Conservation (phyloP, 352 stramenopile species). For the Pythium plurisporium region DNA sequence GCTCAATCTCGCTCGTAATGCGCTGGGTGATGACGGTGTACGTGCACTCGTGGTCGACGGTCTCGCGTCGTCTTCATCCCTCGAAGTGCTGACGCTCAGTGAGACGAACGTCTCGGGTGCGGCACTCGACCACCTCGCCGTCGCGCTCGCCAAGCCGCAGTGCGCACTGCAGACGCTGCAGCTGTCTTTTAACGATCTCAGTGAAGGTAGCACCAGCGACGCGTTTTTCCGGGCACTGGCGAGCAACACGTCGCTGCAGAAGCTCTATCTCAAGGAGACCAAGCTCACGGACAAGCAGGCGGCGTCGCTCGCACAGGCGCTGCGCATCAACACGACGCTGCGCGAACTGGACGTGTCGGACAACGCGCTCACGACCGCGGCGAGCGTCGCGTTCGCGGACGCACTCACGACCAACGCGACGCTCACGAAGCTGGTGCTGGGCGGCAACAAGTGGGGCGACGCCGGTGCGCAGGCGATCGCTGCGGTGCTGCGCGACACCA, state of each 20-base stretch:
- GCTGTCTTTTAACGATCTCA: constrained; percentile 68
- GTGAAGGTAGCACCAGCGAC: constrained; percentile 15
- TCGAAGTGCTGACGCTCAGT: constrained; percentile 42
- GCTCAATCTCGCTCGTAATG: constrained; percentile 62
- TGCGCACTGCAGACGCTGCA: constrained; percentile 59
- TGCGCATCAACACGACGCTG: constrained; percentile 49
- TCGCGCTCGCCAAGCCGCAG: constrained; percentile 28
- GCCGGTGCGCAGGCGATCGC: constrained; percentile 37
- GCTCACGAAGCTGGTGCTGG: constrained; percentile 44
- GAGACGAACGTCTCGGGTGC: constrained; percentile 42
- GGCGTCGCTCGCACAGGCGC: constrained; percentile 32
- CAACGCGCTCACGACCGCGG: constrained; percentile 41
- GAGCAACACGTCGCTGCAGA: constrained; percentile 57
- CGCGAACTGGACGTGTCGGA: constrained; percentile 63
- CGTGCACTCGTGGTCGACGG: constrained; percentile 29
- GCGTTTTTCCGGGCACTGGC: constrained; percentile 57
- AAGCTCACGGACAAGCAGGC: constrained; percentile 46
- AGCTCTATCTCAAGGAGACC: constrained; percentile 62
- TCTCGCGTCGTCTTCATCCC: constrained; percentile 19
- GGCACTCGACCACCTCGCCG: constrained; percentile 44
- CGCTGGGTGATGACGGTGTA: constrained; percentile 42
- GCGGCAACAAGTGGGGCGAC: constrained; percentile 60
- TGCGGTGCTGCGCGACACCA: constrained; percentile 27
- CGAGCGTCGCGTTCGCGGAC: constrained; percentile 33
- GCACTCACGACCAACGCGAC: constrained; percentile 44